phyloP scores from a whole-genome alignment of 2,329 filamentous ascomycete genomes.

The Dothideomycetes sp. region DNA sequence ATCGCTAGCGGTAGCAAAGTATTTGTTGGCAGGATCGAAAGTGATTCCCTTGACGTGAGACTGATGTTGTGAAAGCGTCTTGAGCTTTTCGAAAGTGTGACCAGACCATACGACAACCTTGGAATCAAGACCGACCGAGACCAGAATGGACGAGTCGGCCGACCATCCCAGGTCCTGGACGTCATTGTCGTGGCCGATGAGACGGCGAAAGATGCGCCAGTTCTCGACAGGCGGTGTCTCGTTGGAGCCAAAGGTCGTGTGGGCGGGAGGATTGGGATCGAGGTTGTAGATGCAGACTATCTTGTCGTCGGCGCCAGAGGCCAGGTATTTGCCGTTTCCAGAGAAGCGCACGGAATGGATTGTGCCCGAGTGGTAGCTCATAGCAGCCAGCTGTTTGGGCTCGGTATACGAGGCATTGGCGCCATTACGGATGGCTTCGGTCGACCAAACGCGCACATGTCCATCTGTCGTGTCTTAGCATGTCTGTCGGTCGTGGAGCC shows the following conservation, averaged over 20 bases:
- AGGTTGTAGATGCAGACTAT: slow-evolving; percentile 96
- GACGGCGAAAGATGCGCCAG: slow-evolving; percentile 87
- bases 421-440: slow-evolving; percentile 80
- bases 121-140: slow-evolving; percentile 92
- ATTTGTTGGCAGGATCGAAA: slow-evolving; percentile 97
- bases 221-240: slow-evolving; percentile 92
- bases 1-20: slow-evolving; percentile 96
- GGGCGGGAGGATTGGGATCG: slow-evolving; percentile 68
- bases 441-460: slow-evolving; percentile 96
- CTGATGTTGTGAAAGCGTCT: slow-evolving; percentile 84
- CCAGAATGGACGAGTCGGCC: slow-evolving; percentile 85
- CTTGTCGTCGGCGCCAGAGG: slow-evolving; percentile 96
- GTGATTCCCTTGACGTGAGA: slow-evolving; percentile 98
- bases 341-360: slow-evolving; percentile 97
- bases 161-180: slow-evolving; percentile 98
- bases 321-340: slow-evolving; percentile 86
- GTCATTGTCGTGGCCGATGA: slow-evolving; percentile 97
- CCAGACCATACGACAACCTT: slow-evolving; percentile 99
- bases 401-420: slow-evolving; percentile 60
- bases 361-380: slow-evolving; percentile 96
- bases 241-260: slow-evolving; percentile 74
- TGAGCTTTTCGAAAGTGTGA: slow-evolving; percentile 94
- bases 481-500: neutral
- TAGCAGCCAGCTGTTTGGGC: slow-evolving; percentile 89
- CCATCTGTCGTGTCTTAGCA: slow-evolving; percentile 53